Percentiles rank a stretch among this genome's conserved stretches.
These are phyloP conservation scores for Amanita polypyramis DNA, from an alignment of 768 basidiomycete genomes.

Conservation along the genomic window DNA sequence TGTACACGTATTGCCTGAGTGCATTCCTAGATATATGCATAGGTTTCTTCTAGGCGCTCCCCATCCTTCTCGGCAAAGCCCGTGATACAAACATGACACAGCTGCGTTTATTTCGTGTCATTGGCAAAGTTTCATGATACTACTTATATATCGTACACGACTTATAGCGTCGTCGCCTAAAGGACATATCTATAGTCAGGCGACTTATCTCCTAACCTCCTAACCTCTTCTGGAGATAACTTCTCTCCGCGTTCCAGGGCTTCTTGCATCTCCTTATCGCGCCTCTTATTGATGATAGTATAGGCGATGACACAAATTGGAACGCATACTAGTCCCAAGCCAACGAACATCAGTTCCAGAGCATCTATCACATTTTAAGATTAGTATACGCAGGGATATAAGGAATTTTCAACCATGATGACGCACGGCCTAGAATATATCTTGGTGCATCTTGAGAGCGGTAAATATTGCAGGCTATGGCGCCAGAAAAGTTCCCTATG, in stretches of 20 bases:
- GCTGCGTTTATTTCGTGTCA: too few relatives aligned
- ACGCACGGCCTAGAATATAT: slow-evolving; percentile 54
- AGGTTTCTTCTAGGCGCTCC: too few relatives aligned
- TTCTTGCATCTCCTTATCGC: slow-evolving; percentile 28
- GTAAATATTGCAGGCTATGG: slow-evolving; percentile 55
- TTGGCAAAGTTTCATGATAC: too few relatives aligned
- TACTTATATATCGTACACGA: too few relatives aligned
- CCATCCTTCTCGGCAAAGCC: too few relatives aligned
- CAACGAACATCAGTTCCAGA: slow-evolving; percentile 11
- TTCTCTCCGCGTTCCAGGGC: slow-evolving; percentile 21
- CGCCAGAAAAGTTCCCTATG: slow-evolving; percentile 55
- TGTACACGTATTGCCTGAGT: too few relatives aligned
- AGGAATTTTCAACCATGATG: slow-evolving; percentile 30
- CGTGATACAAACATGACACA: too few relatives aligned
- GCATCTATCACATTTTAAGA: neutral
- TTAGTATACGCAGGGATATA: too few relatives aligned
- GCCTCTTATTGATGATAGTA: slow-evolving; percentile 40
- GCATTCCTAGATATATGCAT: too few relatives aligned
- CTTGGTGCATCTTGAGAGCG: slow-evolving; percentile 47
- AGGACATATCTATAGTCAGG: slow-evolving; percentile 52
- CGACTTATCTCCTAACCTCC: slow-evolving; percentile 46
- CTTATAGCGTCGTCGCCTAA: slow-evolving; percentile 5
- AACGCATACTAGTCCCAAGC: slow-evolving; percentile 46
- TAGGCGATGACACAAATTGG: slow-evolving; percentile 41
- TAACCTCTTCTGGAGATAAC: slow-evolving; percentile 25